These are phyloP conservation scores for Cutaneotrichosporon sp. DNA, from an alignment of 1,284 basidiomycete genomes.

Conservation along the genomic window DNA sequence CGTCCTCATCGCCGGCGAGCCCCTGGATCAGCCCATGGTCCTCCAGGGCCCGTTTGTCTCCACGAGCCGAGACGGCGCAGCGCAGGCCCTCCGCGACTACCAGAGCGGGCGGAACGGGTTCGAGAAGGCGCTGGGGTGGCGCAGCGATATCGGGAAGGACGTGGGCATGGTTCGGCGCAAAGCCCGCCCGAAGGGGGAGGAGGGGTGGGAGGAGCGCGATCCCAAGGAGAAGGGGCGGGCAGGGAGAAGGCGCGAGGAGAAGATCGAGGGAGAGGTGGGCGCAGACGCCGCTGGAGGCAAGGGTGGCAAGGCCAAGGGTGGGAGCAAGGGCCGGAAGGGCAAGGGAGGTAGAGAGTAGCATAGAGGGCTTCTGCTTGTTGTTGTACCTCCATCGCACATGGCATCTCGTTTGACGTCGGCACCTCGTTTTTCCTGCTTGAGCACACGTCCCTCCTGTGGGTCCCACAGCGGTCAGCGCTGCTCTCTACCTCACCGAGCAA, in stretches of 20 bases:
- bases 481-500: no score
- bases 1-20: constrained; percentile 81
- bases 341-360: neutral
- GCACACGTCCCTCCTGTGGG: no score
- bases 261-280: neutral
- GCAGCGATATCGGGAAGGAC: constrained; percentile 69
- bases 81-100: constrained; percentile 80
- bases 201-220: neutral
- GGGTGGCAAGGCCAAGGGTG: neutral
- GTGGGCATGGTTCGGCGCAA: constrained; percentile 7
- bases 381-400: no score
- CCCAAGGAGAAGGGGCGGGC: neutral
- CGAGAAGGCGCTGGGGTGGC: constrained; percentile 85
- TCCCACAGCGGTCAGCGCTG: no score
- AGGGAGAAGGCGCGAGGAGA: neutral
- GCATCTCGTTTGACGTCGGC: no score
- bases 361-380: neutral
- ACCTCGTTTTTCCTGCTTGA: no score
- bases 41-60: constrained; percentile 67
- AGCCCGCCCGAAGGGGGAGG: neutral
- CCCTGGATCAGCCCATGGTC: constrained; percentile 81
- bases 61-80: constrained; percentile 77
- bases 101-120: constrained; percentile 81
- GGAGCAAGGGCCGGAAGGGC: neutral
- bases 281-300: neutral